Evolutionary conservation across 441 rosid species (phyloP), one percentile per base, ranked within the genome.

Genomic region (Adansonia gregorii): DNA sequence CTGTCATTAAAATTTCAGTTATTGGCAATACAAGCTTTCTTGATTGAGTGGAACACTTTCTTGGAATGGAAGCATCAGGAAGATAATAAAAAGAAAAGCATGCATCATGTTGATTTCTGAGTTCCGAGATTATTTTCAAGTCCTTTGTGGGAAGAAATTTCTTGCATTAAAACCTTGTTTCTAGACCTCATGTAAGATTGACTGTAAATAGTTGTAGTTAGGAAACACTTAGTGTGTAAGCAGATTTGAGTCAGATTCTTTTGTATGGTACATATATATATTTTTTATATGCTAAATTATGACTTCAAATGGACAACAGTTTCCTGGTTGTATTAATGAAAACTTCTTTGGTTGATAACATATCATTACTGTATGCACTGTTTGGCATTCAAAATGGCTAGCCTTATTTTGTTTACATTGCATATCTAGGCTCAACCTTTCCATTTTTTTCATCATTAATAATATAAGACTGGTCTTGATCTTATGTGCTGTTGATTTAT

Each of bases 11-110:
- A 11, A 22, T 54, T 39, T 17, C 17, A 17, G 24, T 10, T 55
- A 11, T 72, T 54, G 9, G 49, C 74, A 70, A 51, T 52, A 14
- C 1, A 35, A 72, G 51, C 64, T 35, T 31, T 72, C 49, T 39
- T 54, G 75, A 17, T 72, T 54, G 24, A 39, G 35, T 35, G 75
- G 31, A 54, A 35, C 74, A 10, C 2, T 27, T 49, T 11, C 46
- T 35, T 72, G 22, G 55, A 55, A 5, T 55, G 31, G 5, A 31
- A 17, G 22, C 49, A 72, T 54, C 55, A 51, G 19, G 45, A n/a
- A n/a, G 49, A 54, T 72, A 14, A 69, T 51, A 54, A 39, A 54
- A 72, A 54, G 61, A 72, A 51, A 70, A 14, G 60, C 24, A 15
- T 31, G 49, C 46, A 9, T 54, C n/a, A 54, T 71, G 43, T 5